Evolutionary conservation across 768 basidiomycete species (phyloP).

Genomic region (Lactarius hengduanensis): DNA sequence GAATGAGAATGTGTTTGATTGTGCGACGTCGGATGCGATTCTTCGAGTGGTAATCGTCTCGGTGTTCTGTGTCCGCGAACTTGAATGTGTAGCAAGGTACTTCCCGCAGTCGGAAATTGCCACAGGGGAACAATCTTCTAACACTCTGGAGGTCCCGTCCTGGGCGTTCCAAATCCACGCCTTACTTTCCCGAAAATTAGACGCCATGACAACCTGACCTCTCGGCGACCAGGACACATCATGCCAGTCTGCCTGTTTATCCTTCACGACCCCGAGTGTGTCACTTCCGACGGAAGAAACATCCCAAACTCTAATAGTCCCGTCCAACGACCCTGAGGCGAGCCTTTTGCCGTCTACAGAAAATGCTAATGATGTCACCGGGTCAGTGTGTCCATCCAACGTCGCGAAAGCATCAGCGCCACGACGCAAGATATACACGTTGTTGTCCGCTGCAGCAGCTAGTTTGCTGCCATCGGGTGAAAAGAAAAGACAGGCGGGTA

Average conservation of each 20-base stretch:
- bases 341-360: background rate
- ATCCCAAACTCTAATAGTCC: background rate
- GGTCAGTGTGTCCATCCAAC: background rate
- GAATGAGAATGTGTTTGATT: background rate
- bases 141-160: background rate
- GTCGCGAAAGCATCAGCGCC: background rate
- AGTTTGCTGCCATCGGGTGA: background rate
- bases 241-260: background rate
- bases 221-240: background rate
- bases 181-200: background rate
- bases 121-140: background rate
- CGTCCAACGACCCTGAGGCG: no score
- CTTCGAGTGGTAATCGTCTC: background rate
- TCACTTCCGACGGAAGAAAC: background rate
- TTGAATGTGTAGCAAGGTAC: background rate
- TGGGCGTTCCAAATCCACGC: background rate
- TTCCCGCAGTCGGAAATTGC: background rate
- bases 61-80: no score
- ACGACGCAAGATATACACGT: background rate
- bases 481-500: background rate
- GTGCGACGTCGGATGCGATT: background rate
- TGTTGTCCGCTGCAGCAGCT: background rate
- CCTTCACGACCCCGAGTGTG: background rate
- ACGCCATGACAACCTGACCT: background rate
- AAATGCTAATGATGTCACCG: background rate